Percentiles rank a stretch among this genome's conserved stretches.
These are phyloP conservation scores for Microglena sp. DNA, from an alignment of 139 green algal species.

Conservation along the genomic window DNA sequence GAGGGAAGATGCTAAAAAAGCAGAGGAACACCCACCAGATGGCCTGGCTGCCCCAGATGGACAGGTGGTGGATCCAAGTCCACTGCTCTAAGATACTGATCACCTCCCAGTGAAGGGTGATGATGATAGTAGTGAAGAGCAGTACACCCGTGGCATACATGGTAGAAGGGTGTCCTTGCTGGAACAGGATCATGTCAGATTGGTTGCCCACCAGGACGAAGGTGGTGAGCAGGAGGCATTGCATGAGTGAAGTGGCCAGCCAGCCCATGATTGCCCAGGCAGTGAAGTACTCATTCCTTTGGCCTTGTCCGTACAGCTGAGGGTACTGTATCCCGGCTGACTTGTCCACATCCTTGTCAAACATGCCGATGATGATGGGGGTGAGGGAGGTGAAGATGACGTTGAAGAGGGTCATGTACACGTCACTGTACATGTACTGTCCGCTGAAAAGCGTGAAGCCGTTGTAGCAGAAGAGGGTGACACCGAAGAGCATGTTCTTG, in stretches of 20 bases:
- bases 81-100: slow-evolving; percentile 34
- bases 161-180: slow-evolving; percentile 57
- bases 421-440: slow-evolving; percentile 64
- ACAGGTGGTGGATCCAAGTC: slow-evolving; percentile 54
- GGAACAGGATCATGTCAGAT: slow-evolving; percentile 10
- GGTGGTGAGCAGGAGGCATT: slow-evolving; percentile 39
- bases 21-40: slow-evolving; percentile 63
- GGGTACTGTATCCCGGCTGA: slow-evolving; percentile 33
- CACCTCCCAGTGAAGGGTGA: slow-evolving; percentile 60
- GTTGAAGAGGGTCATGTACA: slow-evolving; percentile 74
- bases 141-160: slow-evolving; percentile 44
- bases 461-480: slow-evolving; percentile 72
- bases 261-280: slow-evolving; percentile 38
- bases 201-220: slow-evolving; percentile 26
- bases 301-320: slow-evolving; percentile 45
- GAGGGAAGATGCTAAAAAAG: slow-evolving; percentile 40
- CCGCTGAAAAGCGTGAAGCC: slow-evolving; percentile 53
- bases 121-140: slow-evolving; percentile 53
- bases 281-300: slow-evolving; percentile 63
- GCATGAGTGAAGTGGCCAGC: slow-evolving; percentile 40
- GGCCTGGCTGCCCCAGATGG: slow-evolving; percentile 43
- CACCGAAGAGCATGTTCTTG: slow-evolving; percentile 73
- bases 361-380: slow-evolving; percentile 47
- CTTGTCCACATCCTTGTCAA: slow-evolving; percentile 58
- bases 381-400: slow-evolving; percentile 59